Evolutionary conservation across 2,329 filamentous ascomycete species (phyloP).

Genomic region (Claviceps digitariae): DNA sequence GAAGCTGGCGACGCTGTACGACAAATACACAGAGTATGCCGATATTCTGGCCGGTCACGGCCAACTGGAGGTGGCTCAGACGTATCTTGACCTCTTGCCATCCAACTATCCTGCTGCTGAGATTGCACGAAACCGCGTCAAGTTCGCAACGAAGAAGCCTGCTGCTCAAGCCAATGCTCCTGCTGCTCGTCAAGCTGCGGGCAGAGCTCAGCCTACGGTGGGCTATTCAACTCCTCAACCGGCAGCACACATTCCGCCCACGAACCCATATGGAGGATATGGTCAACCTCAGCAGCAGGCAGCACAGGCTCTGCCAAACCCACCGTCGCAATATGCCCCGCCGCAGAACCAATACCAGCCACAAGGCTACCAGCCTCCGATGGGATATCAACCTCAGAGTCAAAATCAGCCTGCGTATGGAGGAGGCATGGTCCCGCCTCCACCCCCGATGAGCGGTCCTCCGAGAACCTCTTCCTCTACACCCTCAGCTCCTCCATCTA

Average conservation of each 20-base stretch:
- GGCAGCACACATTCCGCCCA: slow-evolving; percentile 14
- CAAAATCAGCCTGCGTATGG: slow-evolving; percentile 25
- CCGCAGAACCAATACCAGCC: slow-evolving; percentile 24
- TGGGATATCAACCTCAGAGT: slow-evolving; percentile 38
- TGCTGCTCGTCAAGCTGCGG: slow-evolving; percentile 11
- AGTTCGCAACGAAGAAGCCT: slow-evolving; percentile 56
- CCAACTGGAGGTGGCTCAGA: slow-evolving; percentile 72
- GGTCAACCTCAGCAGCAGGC: slow-evolving; percentile 10
- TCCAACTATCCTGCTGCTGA: slow-evolving; percentile 74
- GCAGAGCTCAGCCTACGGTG: slow-evolving; percentile 16
- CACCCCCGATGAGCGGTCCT: slow-evolving; percentile 22
- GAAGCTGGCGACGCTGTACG: slow-evolving; percentile 80
- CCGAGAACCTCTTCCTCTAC: slow-evolving; percentile 42
- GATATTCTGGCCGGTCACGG: slow-evolving; percentile 89
- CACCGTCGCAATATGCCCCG: slow-evolving; percentile 23
- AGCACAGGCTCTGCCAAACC: slow-evolving; percentile 15
- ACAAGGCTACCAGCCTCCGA: slow-evolving; percentile 7
- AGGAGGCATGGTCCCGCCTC: slow-evolving; percentile 15
- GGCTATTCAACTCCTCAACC: slow-evolving; percentile 36
- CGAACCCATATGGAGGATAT: slow-evolving; percentile 16
- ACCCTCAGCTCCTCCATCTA: slow-evolving; percentile 55
- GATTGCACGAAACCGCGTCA: slow-evolving; percentile 71
- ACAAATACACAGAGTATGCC: slow-evolving; percentile 94
- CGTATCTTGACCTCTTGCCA: slow-evolving; percentile 81
- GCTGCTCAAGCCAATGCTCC: slow-evolving; percentile 10